Conservation (phyloP, 2,329 filamentous ascomycete genomes). For the Didymellaceae sp. region DNA sequence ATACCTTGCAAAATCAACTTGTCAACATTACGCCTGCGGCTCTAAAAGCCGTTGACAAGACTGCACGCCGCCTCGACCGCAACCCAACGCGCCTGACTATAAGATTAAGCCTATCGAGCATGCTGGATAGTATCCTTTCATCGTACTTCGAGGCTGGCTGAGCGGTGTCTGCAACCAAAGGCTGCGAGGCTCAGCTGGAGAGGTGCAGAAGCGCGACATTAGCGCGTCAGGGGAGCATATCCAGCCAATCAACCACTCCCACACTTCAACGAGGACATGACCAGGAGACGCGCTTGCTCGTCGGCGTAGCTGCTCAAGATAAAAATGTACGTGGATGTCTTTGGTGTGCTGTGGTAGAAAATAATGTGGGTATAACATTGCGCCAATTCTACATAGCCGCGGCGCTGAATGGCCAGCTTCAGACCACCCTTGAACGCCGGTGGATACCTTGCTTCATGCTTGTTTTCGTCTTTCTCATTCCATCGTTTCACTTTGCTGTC, state of each 20-base stretch:
- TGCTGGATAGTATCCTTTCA: neutral
- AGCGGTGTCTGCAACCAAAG: neutral
- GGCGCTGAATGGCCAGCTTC: conserved; percentile 7
- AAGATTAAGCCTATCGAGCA: neutral
- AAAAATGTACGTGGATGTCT: no score
- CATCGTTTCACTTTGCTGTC: neutral
- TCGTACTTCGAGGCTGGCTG: conserved; percentile 4
- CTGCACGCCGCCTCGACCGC: neutral
- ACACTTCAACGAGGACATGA: no score
- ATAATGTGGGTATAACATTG: conserved; percentile 17
- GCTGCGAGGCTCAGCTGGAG: conserved; percentile 2
- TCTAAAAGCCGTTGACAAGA: neutral
- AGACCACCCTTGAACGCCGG: conserved; percentile 6
- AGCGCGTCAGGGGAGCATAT: neutral
- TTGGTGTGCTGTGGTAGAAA: neutral
- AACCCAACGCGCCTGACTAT: neutral
- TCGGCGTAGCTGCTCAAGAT: neutral
- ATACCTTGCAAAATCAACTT: no score
- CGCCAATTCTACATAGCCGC: conserved; percentile 3
- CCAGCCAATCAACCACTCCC: neutral
- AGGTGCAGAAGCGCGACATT: conserved; percentile 6
- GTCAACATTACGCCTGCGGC: neutral
- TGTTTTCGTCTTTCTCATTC: conserved; percentile 6
- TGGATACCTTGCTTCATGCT: neutral
- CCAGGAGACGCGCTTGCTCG: neutral